Conservation (phyloP, 768 basidiomycete species). For the Panus rudis region DNA sequence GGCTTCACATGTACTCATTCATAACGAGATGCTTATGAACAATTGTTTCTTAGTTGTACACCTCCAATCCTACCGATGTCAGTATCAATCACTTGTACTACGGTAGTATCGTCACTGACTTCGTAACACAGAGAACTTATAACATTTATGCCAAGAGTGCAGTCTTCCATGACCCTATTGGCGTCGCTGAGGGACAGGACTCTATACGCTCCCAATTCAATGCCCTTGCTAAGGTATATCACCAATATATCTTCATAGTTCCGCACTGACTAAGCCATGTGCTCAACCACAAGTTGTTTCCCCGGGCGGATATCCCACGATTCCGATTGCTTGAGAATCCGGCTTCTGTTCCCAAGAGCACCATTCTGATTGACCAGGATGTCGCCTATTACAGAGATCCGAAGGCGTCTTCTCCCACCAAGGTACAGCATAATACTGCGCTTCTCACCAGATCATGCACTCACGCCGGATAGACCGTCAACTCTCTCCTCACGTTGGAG, state of each 20-base stretch:
- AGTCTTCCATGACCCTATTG: slow-evolving; percentile 40
- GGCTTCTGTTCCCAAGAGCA: slow-evolving; percentile 26
- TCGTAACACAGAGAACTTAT: slow-evolving; percentile 32
- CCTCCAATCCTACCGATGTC: slow-evolving; percentile 32
- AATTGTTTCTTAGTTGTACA: slow-evolving; percentile 26
- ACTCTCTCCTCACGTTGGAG: slow-evolving; percentile 36
- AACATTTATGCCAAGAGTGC: slow-evolving; percentile 34
- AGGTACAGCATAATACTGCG: slow-evolving; percentile 19
- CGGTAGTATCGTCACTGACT: not conserved
- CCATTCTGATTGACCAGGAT: slow-evolving; percentile 40
- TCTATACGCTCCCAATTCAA: slow-evolving; percentile 39
- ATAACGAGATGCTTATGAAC: slow-evolving; percentile 3
- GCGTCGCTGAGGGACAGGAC: slow-evolving; percentile 33
- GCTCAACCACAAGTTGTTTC: slow-evolving; percentile 29
- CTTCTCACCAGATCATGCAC: too few species aligned
- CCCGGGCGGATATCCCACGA: slow-evolving; percentile 34
- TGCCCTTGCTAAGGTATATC: slow-evolving; percentile 33
- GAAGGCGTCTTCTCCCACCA: slow-evolving; percentile 32
- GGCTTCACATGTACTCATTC: slow-evolving; percentile 5
- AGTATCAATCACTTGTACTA: not conserved
- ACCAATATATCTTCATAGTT: slow-evolving; percentile 1
- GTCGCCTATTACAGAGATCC: slow-evolving; percentile 37
- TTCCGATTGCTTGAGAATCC: slow-evolving; percentile 38
- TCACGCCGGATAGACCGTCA: slow-evolving; percentile 23
- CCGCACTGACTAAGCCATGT: not conserved